These are phyloP conservation scores for Fomitiporia mediterranea DNA, from an alignment of 1,284 basidiomycete genomes.

Conservation along the genomic window DNA sequence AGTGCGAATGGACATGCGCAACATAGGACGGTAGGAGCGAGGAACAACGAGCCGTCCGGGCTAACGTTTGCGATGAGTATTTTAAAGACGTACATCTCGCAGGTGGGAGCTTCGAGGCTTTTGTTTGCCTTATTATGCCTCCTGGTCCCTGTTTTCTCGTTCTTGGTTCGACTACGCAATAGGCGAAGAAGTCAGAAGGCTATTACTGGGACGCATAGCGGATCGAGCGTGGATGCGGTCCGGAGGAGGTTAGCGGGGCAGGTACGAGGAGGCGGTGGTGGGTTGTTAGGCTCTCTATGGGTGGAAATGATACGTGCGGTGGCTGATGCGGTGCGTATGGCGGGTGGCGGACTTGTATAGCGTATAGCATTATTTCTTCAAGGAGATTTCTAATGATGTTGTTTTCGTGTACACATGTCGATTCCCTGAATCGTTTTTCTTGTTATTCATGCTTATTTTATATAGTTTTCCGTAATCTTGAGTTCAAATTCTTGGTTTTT, in stretches of 20 bases:
- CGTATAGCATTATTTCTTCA: no score
- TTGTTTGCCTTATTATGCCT: conserved; percentile 50
- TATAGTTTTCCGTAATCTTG: no score
- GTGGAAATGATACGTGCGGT: conserved; percentile 50
- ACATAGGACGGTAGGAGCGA: conserved; percentile 1
- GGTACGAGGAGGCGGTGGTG: conserved; percentile 31
- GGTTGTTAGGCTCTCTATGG: conserved; percentile 44
- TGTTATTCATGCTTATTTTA: no score
- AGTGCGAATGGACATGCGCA: neutral
- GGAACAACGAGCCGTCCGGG: conserved; percentile 27
- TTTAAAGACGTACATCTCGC: conserved; percentile 33
- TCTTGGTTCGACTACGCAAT: conserved; percentile 46
- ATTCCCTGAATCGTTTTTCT: no score
- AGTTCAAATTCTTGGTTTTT: no score
- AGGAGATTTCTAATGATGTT: no score
- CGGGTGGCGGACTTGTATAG: conserved; percentile 66
- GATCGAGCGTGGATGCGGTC: conserved; percentile 47
- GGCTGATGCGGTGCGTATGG: conserved; percentile 69
- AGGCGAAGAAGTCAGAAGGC: conserved; percentile 26
- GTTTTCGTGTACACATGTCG: no score
- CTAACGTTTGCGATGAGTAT: conserved; percentile 39
- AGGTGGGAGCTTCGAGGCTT: conserved; percentile 42
- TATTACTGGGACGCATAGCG: conserved; percentile 19
- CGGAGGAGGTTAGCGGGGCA: conserved; percentile 40
- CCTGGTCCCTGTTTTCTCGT: conserved; percentile 57